Percentiles rank a stretch among this genome's conserved stretches.
Conservation (phyloP, 176 grass and related monocot species). For the Bolboschoenus planiculmis region DNA sequence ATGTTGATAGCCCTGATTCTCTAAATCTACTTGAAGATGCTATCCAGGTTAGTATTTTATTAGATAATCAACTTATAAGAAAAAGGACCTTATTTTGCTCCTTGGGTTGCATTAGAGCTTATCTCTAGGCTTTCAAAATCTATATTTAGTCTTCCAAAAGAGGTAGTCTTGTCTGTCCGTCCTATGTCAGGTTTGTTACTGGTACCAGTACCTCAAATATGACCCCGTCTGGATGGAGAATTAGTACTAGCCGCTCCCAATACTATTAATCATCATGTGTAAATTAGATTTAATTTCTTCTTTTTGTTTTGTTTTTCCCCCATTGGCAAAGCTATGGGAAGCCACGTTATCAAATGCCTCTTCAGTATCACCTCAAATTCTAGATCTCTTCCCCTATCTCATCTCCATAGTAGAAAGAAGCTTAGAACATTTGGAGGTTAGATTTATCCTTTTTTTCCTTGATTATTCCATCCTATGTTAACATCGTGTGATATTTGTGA, state of each 20-base stretch:
- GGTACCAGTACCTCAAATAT: not conserved
- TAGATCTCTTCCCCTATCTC: conserved; percentile 87
- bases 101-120: not conserved
- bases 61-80: not conserved
- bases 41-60: conserved; percentile 56
- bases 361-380: conserved; percentile 72
- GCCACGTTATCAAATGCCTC: conserved; percentile 75
- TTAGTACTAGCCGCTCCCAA: not conserved
- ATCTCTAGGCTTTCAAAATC: not conserved
- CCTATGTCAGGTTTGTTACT: not conserved
- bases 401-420: conserved; percentile 82
- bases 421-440: conserved; percentile 92
- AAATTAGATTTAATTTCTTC: not conserved
- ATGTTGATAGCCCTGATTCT: conserved; percentile 84
- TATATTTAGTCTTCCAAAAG: not conserved
- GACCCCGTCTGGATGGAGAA: not conserved
- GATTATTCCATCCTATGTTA: not conserved
- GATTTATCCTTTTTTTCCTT: conserved; percentile 6
- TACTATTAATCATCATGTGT: not conserved
- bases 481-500: not conserved
- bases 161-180: not conserved
- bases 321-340: conserved; percentile 78
- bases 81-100: not conserved
- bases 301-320: not conserved
- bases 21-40: conserved; percentile 99